These are phyloP conservation scores for Rhizopogon sp. DNA, from an alignment of 768 basidiomycete species.

Conservation along the genomic window DNA sequence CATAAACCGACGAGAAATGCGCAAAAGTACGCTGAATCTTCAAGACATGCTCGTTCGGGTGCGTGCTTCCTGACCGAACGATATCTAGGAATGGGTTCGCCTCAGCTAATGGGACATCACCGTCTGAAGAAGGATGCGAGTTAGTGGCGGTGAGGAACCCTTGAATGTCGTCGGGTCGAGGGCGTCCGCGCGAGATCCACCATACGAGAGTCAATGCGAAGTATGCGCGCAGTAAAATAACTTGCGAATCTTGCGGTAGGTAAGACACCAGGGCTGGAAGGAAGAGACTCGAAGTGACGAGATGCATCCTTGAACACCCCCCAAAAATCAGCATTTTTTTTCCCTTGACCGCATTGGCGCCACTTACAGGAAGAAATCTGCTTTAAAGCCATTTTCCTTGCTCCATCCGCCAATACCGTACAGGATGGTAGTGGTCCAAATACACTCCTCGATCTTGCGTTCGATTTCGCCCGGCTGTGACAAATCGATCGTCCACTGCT, in stretches of 20 bases:
- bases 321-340: background rate
- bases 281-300: slow-evolving; percentile 58
- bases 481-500: slow-evolving; percentile 35
- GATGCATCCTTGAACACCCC: slow-evolving; percentile 44
- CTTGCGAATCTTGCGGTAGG: slow-evolving; percentile 35
- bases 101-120: slow-evolving; percentile 3
- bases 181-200: slow-evolving; percentile 48
- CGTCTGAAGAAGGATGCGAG: background rate
- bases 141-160: slow-evolving; percentile 34
- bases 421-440: slow-evolving; percentile 44
- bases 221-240: slow-evolving; percentile 45
- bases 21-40: too few relatives aligned
- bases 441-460: slow-evolving; percentile 51
- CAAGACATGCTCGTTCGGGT: too few relatives aligned
- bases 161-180: slow-evolving; percentile 33
- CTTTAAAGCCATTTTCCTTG: slow-evolving; percentile 42
- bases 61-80: too few relatives aligned
- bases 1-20: too few relatives aligned
- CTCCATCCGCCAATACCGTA: slow-evolving; percentile 52
- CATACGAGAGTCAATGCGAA: slow-evolving; percentile 38
- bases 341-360: too few relatives aligned
- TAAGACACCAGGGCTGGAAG: slow-evolving; percentile 38
- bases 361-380: slow-evolving; percentile 56
- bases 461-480: slow-evolving; percentile 28
- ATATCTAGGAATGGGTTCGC: slow-evolving; percentile 13